Base-by-base conservation (phyloP, 1,284 basidiomycete species). In the Sanguinoderma infundibulare region DNA sequence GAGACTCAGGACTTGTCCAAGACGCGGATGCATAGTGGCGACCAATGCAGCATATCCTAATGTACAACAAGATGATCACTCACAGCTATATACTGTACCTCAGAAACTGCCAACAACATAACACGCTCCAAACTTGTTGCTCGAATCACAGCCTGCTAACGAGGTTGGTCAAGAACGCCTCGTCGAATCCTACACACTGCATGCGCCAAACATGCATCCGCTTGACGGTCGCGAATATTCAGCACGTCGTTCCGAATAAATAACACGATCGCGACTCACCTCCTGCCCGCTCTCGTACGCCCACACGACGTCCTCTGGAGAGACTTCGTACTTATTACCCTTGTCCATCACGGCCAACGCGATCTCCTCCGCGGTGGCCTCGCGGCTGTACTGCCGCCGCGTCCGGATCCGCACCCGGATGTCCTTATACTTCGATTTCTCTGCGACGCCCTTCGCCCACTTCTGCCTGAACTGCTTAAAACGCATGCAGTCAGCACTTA, bases 361-460 rank as follows among this genome's bases (percentile, higher is more conserved):
- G 10, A 72, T 20, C 39, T 72, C 69, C 22, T 59, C 50, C 7
- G 32, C 57, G 2, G 68, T 66, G 4, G 69, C 66, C 38, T 67
- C 64, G 7, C 67, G 61, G 7, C 54, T 40, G 3, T 47, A 22
- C 5, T 54, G 14, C n/a, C 57, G 57, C 12, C 64, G 60, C 1
- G 68, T 53, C 7, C 44, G 26, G 14, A 72, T 58, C 9, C 65
- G 53, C 3, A 59, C 64, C 3, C 69, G 62, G n/a, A 70, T 44
- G 4, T 61, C 56, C 24, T 40, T 55, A 53, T 52, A 62, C 12
- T 55, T 55, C 26, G 47, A 34, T 52, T 49, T 51, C 5, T 42
- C 34, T 26, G 15, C 28, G 20, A 62, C 28, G n/a, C 53, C 28
- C 2, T 6, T 53, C 59, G 54, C 67, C 63, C 60, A 65, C n/a